phyloP scores from a whole-genome alignment of 2,329 filamentous ascomycete genomes.

The Eurotiales sp. region DNA sequence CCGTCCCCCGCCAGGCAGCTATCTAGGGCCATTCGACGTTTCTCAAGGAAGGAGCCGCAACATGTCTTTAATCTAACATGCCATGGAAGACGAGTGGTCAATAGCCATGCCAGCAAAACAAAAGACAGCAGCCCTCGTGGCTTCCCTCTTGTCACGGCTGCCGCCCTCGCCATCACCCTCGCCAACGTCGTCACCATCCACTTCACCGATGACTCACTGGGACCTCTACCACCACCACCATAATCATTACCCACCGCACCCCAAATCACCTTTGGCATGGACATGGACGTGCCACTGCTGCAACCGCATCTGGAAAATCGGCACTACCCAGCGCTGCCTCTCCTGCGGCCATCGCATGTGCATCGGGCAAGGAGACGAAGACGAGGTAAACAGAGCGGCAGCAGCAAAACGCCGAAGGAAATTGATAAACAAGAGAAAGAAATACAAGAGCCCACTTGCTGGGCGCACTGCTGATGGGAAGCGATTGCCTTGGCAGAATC shows the following conservation, averaged over 20 bases:
- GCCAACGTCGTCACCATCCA: neutral
- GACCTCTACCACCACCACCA: neutral
- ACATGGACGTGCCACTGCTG: constrained; percentile 55
- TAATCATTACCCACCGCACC: neutral
- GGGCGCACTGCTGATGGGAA: no score
- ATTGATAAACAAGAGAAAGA: neutral
- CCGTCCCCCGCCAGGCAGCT: no score
- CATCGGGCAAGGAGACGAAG: no score
- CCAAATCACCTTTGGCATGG: constrained; percentile 32
- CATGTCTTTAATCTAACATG: no score
- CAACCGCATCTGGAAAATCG: constrained; percentile 44
- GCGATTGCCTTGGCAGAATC: no score
- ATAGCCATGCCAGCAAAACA: no score
- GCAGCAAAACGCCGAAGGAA: neutral
- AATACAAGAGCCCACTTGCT: no score
- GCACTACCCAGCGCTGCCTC: constrained; percentile 50
- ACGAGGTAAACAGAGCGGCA: neutral
- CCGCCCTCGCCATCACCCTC: neutral
- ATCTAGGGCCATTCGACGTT: no score
- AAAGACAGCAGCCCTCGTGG: no score
- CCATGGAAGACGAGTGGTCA: no score
- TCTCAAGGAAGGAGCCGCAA: no score
- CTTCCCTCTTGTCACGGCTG: no score
- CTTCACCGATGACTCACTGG: neutral
- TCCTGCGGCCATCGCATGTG: constrained; percentile 55